Conservation (phyloP, 1,284 basidiomycete genomes). For the Papiliotrema nemorosa region DNA sequence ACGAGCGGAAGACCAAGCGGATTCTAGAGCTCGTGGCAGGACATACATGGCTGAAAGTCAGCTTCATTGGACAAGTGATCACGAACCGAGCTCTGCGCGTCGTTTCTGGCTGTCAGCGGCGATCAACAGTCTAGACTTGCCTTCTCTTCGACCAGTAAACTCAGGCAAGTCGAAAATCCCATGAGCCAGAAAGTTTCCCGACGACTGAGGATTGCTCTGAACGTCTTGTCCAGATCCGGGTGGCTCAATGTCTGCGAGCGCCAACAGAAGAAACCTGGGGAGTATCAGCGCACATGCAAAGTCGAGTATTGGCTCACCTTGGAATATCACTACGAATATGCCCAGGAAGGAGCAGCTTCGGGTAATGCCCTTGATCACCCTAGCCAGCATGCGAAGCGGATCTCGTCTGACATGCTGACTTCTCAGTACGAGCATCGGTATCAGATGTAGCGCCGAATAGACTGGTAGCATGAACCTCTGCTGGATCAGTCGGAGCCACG, state of each 20-base stretch:
- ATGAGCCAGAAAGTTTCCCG: slow-evolving; percentile 71
- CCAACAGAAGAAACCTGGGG: slow-evolving; percentile 61
- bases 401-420: slow-evolving; percentile 51
- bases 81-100: slow-evolving; percentile 43
- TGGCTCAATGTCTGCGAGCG: slow-evolving; percentile 53
- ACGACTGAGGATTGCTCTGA: slow-evolving; percentile 58
- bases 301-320: slow-evolving; percentile 56
- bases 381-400: slow-evolving; percentile 62
- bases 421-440: slow-evolving; percentile 78
- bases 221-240: slow-evolving; percentile 48
- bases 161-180: slow-evolving; percentile 71
- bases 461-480: slow-evolving; percentile 65
- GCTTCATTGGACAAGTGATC: not conserved
- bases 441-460: slow-evolving; percentile 86
- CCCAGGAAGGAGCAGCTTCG: slow-evolving; percentile 87
- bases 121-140: slow-evolving; percentile 12
- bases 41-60: slow-evolving; percentile 75
- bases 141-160: slow-evolving; percentile 83
- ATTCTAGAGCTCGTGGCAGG: slow-evolving; percentile 84
- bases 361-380: slow-evolving; percentile 67
- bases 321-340: slow-evolving; percentile 78
- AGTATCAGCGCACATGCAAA: too few relatives aligned
- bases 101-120: slow-evolving; percentile 34
- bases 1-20: slow-evolving; percentile 74
- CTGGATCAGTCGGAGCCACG: slow-evolving; percentile 1